Evolutionary conservation across 2,329 filamentous ascomycete species (phyloP), one percentile per base, ranked within the genome.

Genomic region (Teratosphaeria zuluensis): DNA sequence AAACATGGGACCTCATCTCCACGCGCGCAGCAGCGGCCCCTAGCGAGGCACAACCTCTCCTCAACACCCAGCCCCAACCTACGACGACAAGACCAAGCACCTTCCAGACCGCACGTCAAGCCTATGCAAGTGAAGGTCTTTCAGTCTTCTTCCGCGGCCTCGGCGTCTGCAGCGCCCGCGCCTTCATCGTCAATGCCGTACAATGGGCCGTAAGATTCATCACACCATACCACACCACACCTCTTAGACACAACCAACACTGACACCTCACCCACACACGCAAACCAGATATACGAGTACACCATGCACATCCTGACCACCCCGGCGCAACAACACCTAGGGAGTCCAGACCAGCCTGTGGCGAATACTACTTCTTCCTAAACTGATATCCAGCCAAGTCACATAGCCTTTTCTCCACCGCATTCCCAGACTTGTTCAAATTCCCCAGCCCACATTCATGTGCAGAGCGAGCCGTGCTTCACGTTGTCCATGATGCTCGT

Each of bases 161-260:
- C 51, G 84, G 85, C 0, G 80, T 96, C 33, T 97, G 92, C 73
- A 95, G 89, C 72, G 74, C 88, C 8, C 80, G 92, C 65, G 92
- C 92, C 0, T 96, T 97, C 71, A 77, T 95, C 56, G 92, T 96
- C 46, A 96, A 96, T 76, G 92, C 92, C 2, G 88, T 90, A n/a
- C 84, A 86, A 76, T 97, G 92, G 92, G 87, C 88, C 28, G 84
- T 90, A 57, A 62, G 67, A 63, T 24, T 28, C 24, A 28, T 4
- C 24, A 28, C 24, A 28, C 24, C 42, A 19, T 51, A 28, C 51
- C 42, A 21, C 9, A 38, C 38, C 51, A 14, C 51, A 51, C 19
- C 30, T 7, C 19, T 28, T 28, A 28, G 24, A 28, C 1, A n/a
- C 30, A 42, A 52, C 56, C 54, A 42, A 16, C 8, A 48, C 42